phyloP scores from a whole-genome alignment of 192 early-diverging fungal genomes.

The Geranomyces michiganensis region DNA sequence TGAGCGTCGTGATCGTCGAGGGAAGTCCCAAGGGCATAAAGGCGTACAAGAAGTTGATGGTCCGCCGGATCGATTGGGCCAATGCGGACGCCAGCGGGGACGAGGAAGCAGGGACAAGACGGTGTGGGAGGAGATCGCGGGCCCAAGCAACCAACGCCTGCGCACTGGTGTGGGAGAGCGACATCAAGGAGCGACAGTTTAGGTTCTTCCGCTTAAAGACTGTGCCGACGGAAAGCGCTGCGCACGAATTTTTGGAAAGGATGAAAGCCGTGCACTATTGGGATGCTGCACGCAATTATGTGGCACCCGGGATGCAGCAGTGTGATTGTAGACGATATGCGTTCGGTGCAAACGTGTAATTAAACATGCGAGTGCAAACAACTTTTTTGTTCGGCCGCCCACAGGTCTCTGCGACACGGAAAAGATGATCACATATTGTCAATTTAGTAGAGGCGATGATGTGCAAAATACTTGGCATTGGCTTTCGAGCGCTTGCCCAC shows the following conservation, averaged over 20 bases:
- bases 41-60: slow-evolving; percentile 95
- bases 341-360: too few relatives aligned
- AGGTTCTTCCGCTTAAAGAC: slow-evolving; percentile 71
- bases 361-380: too few relatives aligned
- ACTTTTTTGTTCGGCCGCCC: too few relatives aligned
- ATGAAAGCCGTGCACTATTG: slow-evolving; percentile 82
- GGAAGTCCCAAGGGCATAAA: slow-evolving; percentile 88
- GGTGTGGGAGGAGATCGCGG: slow-evolving; percentile 48
- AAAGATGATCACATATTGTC: too few relatives aligned
- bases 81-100: too few relatives aligned
- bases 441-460: too few relatives aligned
- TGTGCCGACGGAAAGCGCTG: slow-evolving; percentile 73
- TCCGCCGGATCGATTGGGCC: slow-evolving; percentile 91
- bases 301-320: slow-evolving; percentile 14
- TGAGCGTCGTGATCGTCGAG: slow-evolving; percentile 88
- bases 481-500: too few relatives aligned
- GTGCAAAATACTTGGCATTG: too few relatives aligned
- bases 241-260: slow-evolving; percentile 72
- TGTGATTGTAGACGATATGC: too few relatives aligned
- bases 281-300: slow-evolving; percentile 73
- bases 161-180: slow-evolving; percentile 90
- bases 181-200: slow-evolving; percentile 77
- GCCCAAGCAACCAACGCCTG: slow-evolving; percentile 72
- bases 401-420: too few relatives aligned
- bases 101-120: too few relatives aligned